Evolutionary conservation across 2,329 filamentous ascomycete species (phyloP), one percentile per base, ranked within the genome.

Genomic region (Fusarium vanettenii): DNA sequence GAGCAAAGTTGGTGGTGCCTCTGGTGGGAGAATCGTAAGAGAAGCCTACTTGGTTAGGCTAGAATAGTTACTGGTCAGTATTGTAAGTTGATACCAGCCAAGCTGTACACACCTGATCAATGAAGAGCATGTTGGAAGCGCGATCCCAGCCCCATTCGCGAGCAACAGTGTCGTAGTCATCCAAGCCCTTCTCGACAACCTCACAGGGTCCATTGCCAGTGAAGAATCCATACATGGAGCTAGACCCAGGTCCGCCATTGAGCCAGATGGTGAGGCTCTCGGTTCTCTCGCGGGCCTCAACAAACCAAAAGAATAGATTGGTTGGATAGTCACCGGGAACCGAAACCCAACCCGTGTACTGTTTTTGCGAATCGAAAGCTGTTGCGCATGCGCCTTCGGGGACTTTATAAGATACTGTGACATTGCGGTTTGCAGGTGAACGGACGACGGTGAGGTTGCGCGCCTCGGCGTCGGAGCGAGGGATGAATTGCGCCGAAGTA

Each of bases 11-110:
- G 25, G 91, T 79, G 8, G 91, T 91, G 18, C 89, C 88, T 76
- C 94, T 92, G 10, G 88, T 90, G 9, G 87, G 84, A 29, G 86
- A 87, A 78, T 95, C 93, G 79, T 90, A 91, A 2, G 91, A 93
- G 74, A 93, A 91, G 29, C 90, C 90, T 59, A 94, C 89, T 82
- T 94, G 91, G 71, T 92, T 91, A 27, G 92, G 92, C 89, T 95
- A 78, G 73, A 71, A 35, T 27, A n/a, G 13, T 57, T 45, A 27
- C 43, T 63, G 29, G 52, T 71, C 50, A 74, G 72, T 45, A 72
- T n/a, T 22, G 25, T 55, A 52, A 52, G 48, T 31, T 22, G 20
- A 66, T 35, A 43, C 56, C 50, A 55, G 18, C 31, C 16, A 45
- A 64, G 60, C 52, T 55, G 39, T 73, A 76, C 82, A 50, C 82